Evolutionary conservation across 306 rosid genomes (phyloP).

Genomic region (Cucurbita pepo): DNA sequence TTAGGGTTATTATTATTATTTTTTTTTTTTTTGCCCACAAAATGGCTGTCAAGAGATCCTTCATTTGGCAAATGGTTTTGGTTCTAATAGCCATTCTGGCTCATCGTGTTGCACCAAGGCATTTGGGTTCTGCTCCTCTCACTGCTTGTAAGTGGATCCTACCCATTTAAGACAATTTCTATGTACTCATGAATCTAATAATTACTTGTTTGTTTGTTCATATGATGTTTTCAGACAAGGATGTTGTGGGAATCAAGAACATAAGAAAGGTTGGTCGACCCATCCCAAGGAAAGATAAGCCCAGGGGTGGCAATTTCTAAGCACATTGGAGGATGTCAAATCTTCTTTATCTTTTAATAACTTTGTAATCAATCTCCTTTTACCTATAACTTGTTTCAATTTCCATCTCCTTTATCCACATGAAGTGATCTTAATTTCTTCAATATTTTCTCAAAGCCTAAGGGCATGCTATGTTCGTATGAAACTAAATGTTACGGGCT

Average conservation of each 20-base stretch:
- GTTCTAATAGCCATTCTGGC: neutral
- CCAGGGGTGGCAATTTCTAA: neutral
- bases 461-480: too few relatives aligned
- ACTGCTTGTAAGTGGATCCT: neutral
- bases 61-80: neutral
- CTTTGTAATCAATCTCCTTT: too few relatives aligned
- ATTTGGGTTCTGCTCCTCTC: neutral
- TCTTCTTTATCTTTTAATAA: neutral
- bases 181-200: neutral
- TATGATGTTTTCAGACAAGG: neutral
- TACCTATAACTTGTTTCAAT: too few relatives aligned
- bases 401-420: too few relatives aligned
- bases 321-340: neutral
- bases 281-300: neutral
- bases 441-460: too few relatives aligned
- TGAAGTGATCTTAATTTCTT: too few relatives aligned
- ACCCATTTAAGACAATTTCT: too few relatives aligned
- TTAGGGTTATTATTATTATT: neutral
- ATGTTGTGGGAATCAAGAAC: neutral
- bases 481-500: too few relatives aligned
- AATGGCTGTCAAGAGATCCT: neutral
- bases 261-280: neutral
- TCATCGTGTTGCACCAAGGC: neutral
- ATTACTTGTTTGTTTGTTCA: neutral
- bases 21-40: neutral